phyloP scores from a whole-genome alignment of 345 rosid species.

The Chamaenerion angustifolium region DNA sequence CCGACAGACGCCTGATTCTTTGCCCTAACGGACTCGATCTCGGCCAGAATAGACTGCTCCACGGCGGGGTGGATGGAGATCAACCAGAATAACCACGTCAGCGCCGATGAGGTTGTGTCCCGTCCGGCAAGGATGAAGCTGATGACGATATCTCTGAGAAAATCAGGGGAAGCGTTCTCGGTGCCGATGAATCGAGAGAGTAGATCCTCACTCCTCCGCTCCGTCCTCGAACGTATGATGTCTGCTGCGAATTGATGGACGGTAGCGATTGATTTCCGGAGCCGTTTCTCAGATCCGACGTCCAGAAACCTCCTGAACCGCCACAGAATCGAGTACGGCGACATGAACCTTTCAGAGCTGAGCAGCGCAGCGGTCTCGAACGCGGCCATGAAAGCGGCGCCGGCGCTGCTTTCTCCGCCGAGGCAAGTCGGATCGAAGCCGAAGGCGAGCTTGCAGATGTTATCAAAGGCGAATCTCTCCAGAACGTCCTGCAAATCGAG shows the following conservation, averaged over 20 bases:
- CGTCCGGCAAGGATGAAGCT: background rate
- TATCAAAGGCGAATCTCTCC: conserved; percentile 14
- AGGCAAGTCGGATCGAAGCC: background rate
- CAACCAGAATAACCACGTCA: conserved; percentile 2
- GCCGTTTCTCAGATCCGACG: conserved; percentile 21
- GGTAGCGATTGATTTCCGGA: background rate
- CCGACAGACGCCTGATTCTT: background rate
- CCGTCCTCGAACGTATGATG: background rate
- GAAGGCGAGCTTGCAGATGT: conserved; percentile 14
- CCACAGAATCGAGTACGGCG: background rate
- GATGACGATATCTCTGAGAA: background rate
- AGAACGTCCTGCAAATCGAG: conserved; percentile 15
- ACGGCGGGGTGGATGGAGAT: background rate
- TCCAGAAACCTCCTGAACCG: background rate
- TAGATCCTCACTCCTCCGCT: background rate
- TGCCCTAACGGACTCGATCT: background rate
- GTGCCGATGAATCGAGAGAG: background rate
- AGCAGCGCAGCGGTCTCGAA: background rate
- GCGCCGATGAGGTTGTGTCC: background rate
- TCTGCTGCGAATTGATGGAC: background rate
- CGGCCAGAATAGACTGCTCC: background rate
- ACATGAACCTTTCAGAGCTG: background rate
- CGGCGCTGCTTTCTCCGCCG: background rate
- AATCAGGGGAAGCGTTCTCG: background rate
- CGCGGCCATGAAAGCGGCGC: background rate